Evolutionary conservation across 1,284 basidiomycete genomes (phyloP), one percentile per base, ranked within the genome.

Genomic region (Puccinia triticina): DNA sequence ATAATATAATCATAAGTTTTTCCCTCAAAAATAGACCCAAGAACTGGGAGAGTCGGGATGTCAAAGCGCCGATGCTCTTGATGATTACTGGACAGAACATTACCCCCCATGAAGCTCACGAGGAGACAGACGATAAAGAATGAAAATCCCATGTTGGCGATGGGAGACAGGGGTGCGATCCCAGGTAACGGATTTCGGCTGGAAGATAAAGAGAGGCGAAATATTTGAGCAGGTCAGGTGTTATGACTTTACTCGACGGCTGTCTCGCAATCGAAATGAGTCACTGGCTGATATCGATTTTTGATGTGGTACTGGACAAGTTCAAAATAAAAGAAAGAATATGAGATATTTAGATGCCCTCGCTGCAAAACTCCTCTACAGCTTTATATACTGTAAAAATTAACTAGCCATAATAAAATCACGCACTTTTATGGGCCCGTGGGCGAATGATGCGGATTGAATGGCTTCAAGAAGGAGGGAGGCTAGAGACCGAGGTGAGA

Each of bases 1-100:
- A 77, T 29, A 53, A 77, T 32, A 29, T 77, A 77, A 48, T 77
- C 76, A 34, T 66, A 77, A 67, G 59, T 77, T 50, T 46, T 74
- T 37, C 29, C n/a, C 26, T 53, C 72, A 21, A 74, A 74, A 29
- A 57, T 55, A 40, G 74, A 46, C 23, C 72, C 72, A 5, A 74
- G 14, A 18, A 74, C 43, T 55, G 72, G 72, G 50, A 74, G 3
- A 7, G 72, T 57, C 10, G 72, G 72, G 57, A 74, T 55, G 34
- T 74, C 72, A 55, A 74, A 74, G 18, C 14, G 43, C 18, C 53
- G 40, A 53, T 53, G 21, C 29, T 48, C 71, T 72, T 72, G 29
- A 48, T 23, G 29, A 23, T 14, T 53, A 18, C 46, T n/a, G 1
- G 46, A 72, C 32, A 53, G 48, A 72, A 32, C 5, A 53, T n/a